Evolutionary conservation across 2,329 filamentous ascomycete genomes (phyloP).

Genomic region (Coniella vitis): DNA sequence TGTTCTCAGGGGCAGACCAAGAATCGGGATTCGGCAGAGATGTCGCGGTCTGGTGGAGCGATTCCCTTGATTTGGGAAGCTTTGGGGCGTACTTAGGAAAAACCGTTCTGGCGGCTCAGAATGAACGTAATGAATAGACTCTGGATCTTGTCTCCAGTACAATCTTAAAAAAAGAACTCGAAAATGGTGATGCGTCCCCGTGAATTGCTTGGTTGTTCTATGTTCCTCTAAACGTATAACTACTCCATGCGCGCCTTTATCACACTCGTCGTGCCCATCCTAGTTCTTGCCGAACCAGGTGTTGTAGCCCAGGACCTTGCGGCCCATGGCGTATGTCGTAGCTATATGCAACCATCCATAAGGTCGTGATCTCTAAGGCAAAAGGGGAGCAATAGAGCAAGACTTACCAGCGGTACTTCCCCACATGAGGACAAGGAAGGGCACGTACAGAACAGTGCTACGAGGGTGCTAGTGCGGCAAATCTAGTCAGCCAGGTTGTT

Average conservation of each 20-base stretch:
- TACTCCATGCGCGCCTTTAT: not conserved
- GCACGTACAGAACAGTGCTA: constrained; percentile 58
- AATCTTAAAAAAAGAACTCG: not conserved
- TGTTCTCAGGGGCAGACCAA: not conserved
- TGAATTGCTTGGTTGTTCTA: constrained; percentile 4
- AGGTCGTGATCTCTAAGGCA: not conserved
- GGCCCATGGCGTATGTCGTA: constrained; percentile 64
- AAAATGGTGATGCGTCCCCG: constrained; percentile 5
- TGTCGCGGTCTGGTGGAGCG: constrained; percentile 6
- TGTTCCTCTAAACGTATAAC: constrained; percentile 4
- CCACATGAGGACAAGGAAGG: constrained; percentile 61
- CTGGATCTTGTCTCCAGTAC: not conserved
- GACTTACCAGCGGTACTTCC: constrained; percentile 55
- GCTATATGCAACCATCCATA: constrained; percentile 30
- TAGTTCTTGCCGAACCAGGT: constrained; percentile 62
- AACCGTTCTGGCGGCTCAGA: not conserved
- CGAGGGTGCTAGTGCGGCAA: constrained; percentile 49
- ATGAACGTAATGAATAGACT: constrained; percentile 12
- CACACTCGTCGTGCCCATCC: constrained; percentile 6
- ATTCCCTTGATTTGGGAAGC: not conserved
- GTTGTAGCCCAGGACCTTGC: constrained; percentile 71
- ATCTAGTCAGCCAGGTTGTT: constrained; percentile 18
- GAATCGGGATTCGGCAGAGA: constrained; percentile 9
- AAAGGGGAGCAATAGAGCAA: not conserved
- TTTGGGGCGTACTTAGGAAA: not conserved